These are phyloP conservation scores for Solanum dulcamara DNA, from an alignment of 257 asterid genomes.

Conservation along the genomic window DNA sequence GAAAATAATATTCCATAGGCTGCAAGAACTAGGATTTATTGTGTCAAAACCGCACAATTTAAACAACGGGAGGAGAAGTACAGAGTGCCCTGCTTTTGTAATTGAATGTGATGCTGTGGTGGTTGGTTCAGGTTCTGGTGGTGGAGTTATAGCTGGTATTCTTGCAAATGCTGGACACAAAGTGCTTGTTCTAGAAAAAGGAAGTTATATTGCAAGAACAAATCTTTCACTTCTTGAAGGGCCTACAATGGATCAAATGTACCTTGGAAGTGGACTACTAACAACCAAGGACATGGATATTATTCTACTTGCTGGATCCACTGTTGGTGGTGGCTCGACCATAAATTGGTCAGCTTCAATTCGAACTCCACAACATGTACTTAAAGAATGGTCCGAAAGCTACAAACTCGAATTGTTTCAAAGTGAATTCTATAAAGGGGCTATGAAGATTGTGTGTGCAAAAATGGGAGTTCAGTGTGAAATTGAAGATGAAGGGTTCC, in stretches of 20 bases:
- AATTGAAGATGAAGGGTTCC: conserved; percentile 38
- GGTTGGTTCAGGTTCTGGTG: conserved; percentile 90
- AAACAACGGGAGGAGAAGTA: background rate
- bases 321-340: conserved; percentile 84
- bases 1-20: conserved; percentile 13
- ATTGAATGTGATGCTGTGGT: conserved; percentile 75
- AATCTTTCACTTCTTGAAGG: conserved; percentile 67
- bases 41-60: conserved; percentile 8
- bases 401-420: conserved; percentile 24
- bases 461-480: conserved; percentile 58
- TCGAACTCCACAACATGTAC: conserved; percentile 56
- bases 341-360: conserved; percentile 85
- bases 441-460: conserved; percentile 37
- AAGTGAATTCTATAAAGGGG: conserved; percentile 19
- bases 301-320: conserved; percentile 66
- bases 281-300: conserved; percentile 40
- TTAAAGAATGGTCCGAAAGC: conserved; percentile 52
- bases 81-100: conserved; percentile 20
- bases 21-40: conserved; percentile 32
- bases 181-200: conserved; percentile 72
- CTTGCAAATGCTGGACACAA: conserved; percentile 75
- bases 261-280: conserved; percentile 45
- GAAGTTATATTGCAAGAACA: conserved; percentile 43
- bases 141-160: conserved; percentile 82
- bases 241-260: conserved; percentile 63